phyloP scores from a whole-genome alignment of 2,329 filamentous ascomycete species.

The Pestalotiopsis sp. region DNA sequence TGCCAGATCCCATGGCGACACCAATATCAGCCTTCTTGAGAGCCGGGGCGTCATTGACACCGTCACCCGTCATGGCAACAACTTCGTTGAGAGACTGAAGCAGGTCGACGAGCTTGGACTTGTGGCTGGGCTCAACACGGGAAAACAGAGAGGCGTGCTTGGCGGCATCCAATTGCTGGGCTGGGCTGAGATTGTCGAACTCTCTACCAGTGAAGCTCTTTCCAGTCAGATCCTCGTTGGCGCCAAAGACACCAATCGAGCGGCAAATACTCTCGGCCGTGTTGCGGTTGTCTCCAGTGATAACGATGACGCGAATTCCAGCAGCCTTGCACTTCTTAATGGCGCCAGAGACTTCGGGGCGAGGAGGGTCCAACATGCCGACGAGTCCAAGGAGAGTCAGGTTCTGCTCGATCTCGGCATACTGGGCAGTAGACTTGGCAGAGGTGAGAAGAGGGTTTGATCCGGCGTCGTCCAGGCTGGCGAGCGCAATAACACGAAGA shows the following conservation, averaged over 20 bases:
- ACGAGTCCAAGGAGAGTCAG: conserved; percentile 94
- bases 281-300: conserved; percentile 97
- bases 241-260: conserved; percentile 90
- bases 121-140: conserved; percentile 92
- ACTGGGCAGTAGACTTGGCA: conserved; percentile 83
- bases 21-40: conserved; percentile 99
- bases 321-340: conserved; percentile 89
- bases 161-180: conserved; percentile 81
- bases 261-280: conserved; percentile 98
- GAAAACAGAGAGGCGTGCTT: conserved; percentile 91
- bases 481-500: conserved; percentile 91
- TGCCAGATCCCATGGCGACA: conserved; percentile 97
- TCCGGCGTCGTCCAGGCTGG: conserved; percentile 76
- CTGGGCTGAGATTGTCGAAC: conserved; percentile 82
- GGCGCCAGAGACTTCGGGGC: conserved; percentile 84
- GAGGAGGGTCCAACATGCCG: conserved; percentile 95
- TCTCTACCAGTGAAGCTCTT: conserved; percentile 96
- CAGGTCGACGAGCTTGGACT: conserved; percentile 96
- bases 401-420: conserved; percentile 85
- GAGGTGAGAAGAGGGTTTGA: conserved; percentile 69
- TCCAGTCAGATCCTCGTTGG: conserved; percentile 78
- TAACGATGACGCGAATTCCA: conserved; percentile 95
- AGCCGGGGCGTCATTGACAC: conserved; percentile 96
- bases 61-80: conserved; percentile 98
- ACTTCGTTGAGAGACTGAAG: conserved; percentile 92